Conservation (phyloP, 495 filamentous ascomycete species). For the Podospora australis region DNA sequence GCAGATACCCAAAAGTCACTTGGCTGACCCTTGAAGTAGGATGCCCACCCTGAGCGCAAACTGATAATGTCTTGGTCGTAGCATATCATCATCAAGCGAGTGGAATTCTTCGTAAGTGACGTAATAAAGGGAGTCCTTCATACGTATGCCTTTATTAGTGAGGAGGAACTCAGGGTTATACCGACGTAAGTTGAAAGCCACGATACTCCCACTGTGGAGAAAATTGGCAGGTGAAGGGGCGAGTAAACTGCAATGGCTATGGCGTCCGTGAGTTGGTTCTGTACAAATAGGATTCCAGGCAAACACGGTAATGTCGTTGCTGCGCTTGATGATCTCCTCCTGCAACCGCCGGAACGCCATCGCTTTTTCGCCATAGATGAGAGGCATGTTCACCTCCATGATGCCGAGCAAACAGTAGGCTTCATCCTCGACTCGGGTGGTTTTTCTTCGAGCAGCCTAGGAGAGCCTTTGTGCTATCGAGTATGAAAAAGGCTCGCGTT, state of each 20-base stretch:
- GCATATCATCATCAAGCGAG: no score
- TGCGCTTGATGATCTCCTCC: slow-evolving; percentile 12
- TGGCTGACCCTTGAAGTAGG: no score
- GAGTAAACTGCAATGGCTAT: neutral
- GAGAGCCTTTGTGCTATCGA: slow-evolving; percentile 15
- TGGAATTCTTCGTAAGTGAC: no score
- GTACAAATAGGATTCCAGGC: neutral
- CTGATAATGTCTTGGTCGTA: no score
- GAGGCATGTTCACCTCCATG: slow-evolving; percentile 19
- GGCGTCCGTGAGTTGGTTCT: neutral
- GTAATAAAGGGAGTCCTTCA: no score
- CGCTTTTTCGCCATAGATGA: slow-evolving; percentile 20
- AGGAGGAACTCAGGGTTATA: neutral
- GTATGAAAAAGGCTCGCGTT: neutral
- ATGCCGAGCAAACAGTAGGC: slow-evolving; percentile 21
- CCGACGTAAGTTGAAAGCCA: neutral
- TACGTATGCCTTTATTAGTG: neutral
- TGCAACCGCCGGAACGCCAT: slow-evolving; percentile 19
- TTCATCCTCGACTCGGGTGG: slow-evolving; percentile 20
- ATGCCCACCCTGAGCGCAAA: no score
- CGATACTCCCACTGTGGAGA: neutral
- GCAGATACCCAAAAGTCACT: no score
- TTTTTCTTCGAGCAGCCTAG: slow-evolving; percentile 16
- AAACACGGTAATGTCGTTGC: neutral
- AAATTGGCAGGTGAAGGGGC: neutral